These are phyloP conservation scores for Exophiala spinifera DNA, from an alignment of 2,329 filamentous ascomycete genomes.

Conservation along the genomic window DNA sequence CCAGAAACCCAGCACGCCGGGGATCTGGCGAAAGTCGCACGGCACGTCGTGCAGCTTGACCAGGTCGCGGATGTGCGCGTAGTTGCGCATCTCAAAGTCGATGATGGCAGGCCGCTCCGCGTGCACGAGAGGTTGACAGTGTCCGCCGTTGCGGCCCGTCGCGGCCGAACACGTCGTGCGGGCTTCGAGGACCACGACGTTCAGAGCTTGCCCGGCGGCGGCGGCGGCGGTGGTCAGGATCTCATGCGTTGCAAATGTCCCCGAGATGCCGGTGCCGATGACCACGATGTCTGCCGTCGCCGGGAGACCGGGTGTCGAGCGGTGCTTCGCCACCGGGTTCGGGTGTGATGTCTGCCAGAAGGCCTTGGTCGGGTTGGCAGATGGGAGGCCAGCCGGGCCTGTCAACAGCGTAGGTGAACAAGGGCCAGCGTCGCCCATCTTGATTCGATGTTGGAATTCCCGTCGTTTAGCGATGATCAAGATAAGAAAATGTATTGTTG, in stretches of 20 bases:
- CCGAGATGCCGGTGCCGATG: constrained; percentile 41
- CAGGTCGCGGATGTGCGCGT: constrained; percentile 8
- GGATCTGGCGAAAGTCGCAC: constrained; percentile 19
- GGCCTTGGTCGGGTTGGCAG: constrained; percentile 15
- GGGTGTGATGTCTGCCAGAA: constrained; percentile 25
- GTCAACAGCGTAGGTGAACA: neutral
- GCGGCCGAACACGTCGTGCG: constrained; percentile 42
- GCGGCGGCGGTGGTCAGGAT: constrained; percentile 25
- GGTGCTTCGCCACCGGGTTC: constrained; percentile 15
- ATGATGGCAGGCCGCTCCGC: constrained; percentile 2
- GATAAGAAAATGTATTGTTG: too few species aligned
- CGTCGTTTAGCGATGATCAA: too few species aligned
- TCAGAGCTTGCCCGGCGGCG: neutral
- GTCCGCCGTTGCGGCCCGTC: constrained; percentile 45
- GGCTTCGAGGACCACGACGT: constrained; percentile 40
- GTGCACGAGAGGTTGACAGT: constrained; percentile 42
- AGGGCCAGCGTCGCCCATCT: constrained; percentile 16
- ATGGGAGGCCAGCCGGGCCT: constrained; percentile 12
- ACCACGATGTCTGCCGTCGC: constrained; percentile 35
- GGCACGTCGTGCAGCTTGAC: neutral
- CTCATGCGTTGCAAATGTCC: constrained; percentile 35
- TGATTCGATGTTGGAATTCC: neutral
- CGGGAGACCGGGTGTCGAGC: constrained; percentile 26
- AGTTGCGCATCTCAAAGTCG: constrained; percentile 10
- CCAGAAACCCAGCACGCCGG: constrained; percentile 18